Conservation (phyloP, 192 early-diverging fungal genomes). For the Backusella psychrophila region DNA sequence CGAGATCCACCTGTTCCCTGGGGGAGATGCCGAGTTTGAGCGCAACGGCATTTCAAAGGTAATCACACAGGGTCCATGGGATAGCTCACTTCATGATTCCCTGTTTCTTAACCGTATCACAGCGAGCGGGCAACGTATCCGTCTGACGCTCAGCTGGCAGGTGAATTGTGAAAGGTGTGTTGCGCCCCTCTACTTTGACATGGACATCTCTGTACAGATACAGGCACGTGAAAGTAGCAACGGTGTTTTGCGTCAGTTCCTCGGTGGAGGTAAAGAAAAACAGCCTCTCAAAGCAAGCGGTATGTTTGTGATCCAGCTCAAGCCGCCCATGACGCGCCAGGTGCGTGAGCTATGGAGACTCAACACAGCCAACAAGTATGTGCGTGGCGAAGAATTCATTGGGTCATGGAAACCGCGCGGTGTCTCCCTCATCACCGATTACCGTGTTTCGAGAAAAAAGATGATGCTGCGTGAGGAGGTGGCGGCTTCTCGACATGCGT, state of each 20-base stretch:
- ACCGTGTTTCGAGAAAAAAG: slow-evolving; percentile 29
- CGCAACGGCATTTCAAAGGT: slow-evolving; percentile 61
- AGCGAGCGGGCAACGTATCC: slow-evolving; percentile 49
- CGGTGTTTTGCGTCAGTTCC: background rate
- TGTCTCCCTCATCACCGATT: slow-evolving; percentile 60
- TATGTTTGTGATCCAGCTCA: slow-evolving; percentile 62
- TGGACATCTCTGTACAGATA: slow-evolving; percentile 60
- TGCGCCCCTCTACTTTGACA: slow-evolving; percentile 52
- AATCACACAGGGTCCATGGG: slow-evolving; percentile 61
- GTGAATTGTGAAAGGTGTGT: slow-evolving; percentile 42
- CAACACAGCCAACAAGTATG: slow-evolving; percentile 67
- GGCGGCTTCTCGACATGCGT: slow-evolving; percentile 36
- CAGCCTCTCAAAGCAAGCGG: slow-evolving; percentile 42
- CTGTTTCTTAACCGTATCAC: slow-evolving; percentile 63
- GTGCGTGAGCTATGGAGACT: slow-evolving; percentile 63
- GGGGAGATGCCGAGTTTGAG: slow-evolving; percentile 33
- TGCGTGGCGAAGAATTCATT: slow-evolving; percentile 72
- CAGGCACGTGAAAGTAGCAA: slow-evolving; percentile 44
- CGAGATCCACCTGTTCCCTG: slow-evolving; percentile 43
- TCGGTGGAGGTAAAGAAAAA: slow-evolving; percentile 30
- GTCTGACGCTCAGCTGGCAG: slow-evolving; percentile 50
- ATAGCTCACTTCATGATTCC: slow-evolving; percentile 71
- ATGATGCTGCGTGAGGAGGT: slow-evolving; percentile 39
- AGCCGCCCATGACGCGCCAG: slow-evolving; percentile 50
- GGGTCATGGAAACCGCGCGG: slow-evolving; percentile 63